Conservation (phyloP, 2,329 filamentous ascomycete genomes). For the Hypomyces rosellus region DNA sequence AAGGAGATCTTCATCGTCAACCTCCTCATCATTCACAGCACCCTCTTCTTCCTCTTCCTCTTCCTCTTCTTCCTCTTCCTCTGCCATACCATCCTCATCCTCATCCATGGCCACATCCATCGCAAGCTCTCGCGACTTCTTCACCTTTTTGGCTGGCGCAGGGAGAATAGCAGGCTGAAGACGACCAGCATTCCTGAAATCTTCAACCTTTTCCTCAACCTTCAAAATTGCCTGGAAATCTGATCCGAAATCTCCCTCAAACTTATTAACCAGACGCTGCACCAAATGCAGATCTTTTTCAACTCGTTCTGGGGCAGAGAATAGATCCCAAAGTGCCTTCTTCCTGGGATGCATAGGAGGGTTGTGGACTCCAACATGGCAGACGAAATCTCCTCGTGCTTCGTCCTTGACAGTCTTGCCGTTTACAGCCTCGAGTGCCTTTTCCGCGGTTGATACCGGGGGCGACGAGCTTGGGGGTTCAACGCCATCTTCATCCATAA, state of each 20-base stretch:
- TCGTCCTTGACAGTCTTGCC: conserved; percentile 96
- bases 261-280: conserved; percentile 72
- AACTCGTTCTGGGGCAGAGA: conserved; percentile 88
- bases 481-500: conserved; percentile 61
- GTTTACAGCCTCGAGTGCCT: conserved; percentile 88
- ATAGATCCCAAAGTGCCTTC: conserved; percentile 95
- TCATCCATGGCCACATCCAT: conserved; percentile 59
- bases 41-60: conserved; percentile 82
- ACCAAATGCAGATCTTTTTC: conserved; percentile 84
- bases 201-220: conserved; percentile 82
- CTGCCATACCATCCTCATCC: conserved; percentile 58
- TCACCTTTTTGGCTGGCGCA: conserved; percentile 50
- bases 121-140: conserved; percentile 54
- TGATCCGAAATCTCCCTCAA: conserved; percentile 76
- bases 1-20: conserved; percentile 83
- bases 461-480: conserved; percentile 47
- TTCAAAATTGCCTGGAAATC: conserved; percentile 70
- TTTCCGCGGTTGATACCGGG: conserved; percentile 63
- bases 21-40: conserved; percentile 74
- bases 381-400: conserved; percentile 89
- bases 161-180: conserved; percentile 60
- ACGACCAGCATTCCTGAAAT: conserved; percentile 67
- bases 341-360: conserved; percentile 80
- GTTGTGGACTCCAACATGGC: conserved; percentile 93
- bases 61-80: conserved; percentile 76